Evolutionary conservation across 2,329 filamentous ascomycete species (phyloP).

Genomic region (Coleophoma cylindrospora): DNA sequence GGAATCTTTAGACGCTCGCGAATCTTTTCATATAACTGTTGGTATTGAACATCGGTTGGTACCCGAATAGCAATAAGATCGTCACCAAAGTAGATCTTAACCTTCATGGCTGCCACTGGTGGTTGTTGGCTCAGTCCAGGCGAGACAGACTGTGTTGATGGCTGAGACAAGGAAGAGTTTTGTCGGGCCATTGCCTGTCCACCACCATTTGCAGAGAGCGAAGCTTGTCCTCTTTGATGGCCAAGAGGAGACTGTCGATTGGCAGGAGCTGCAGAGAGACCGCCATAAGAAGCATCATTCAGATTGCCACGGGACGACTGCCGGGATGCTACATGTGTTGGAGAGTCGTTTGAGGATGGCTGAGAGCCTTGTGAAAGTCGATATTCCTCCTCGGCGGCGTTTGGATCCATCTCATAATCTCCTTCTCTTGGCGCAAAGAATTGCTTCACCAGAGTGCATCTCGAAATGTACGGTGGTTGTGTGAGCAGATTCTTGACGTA

Average conservation of each 20-base stretch:
- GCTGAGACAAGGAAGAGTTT: conserved; percentile 36
- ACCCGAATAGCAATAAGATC: conserved; percentile 91
- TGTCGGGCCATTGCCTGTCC: conserved; percentile 21
- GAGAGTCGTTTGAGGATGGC: conserved; percentile 60
- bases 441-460: conserved; percentile 77
- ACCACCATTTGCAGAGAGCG: conserved; percentile 15
- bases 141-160: conserved; percentile 51
- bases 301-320: conserved; percentile 63
- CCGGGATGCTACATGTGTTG: conserved; percentile 52
- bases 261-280: conserved; percentile 46
- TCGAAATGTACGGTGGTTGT: conserved; percentile 79
- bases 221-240: conserved; percentile 33
- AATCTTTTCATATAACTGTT: conserved; percentile 78
- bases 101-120: conserved; percentile 62
- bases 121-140: conserved; percentile 35
- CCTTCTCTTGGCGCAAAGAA: conserved; percentile 88
- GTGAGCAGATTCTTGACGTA: conserved; percentile 90
- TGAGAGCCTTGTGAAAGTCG: conserved; percentile 67
- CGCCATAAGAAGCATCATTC: conserved; percentile 50
- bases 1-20: conserved; percentile 75
- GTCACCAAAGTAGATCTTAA: conserved; percentile 91
- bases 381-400: conserved; percentile 61
- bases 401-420: conserved; percentile 87
- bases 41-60: conserved; percentile 71
- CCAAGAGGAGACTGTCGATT: conserved; percentile 9